Conservation (phyloP, 768 basidiomycete genomes). For the Termitomyces sp. region DNA sequence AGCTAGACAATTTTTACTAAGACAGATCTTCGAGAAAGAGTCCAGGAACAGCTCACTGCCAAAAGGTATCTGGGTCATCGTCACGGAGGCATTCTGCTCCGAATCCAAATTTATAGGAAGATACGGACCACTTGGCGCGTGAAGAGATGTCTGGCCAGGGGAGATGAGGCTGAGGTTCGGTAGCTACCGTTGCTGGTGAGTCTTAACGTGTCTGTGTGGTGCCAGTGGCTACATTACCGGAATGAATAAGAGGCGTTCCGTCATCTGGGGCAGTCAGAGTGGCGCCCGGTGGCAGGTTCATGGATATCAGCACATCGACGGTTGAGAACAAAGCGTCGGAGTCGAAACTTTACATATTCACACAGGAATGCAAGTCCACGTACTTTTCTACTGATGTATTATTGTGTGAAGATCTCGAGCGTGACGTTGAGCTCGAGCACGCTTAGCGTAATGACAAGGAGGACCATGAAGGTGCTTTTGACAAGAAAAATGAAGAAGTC, state of each 20-base stretch:
- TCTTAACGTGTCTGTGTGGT: background rate
- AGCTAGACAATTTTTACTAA: conserved; percentile 33
- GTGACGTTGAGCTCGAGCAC: too few species aligned
- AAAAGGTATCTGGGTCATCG: conserved; percentile 80
- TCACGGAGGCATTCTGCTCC: conserved; percentile 90
- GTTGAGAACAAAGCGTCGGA: background rate
- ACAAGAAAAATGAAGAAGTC: too few species aligned
- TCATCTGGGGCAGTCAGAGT: conserved; percentile 21
- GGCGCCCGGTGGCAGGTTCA: conserved; percentile 16
- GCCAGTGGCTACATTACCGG: conserved; percentile 19
- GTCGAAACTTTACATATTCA: background rate
- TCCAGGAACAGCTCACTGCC: conserved; percentile 73
- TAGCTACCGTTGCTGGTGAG: conserved; percentile 18
- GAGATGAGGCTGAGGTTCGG: conserved; percentile 46
- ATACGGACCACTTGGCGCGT: conserved; percentile 92
- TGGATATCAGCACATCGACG: conserved; percentile 9
- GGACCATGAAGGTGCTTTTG: too few species aligned
- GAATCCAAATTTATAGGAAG: conserved; percentile 94
- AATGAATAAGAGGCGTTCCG: conserved; percentile 28
- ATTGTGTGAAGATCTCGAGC: too few species aligned
- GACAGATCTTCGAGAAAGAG: background rate
- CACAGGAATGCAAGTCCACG: too few species aligned
- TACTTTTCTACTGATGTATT: too few species aligned
- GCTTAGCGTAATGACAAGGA: too few species aligned
- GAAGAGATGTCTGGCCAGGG: conserved; percentile 83